These are phyloP conservation scores for Obba rivulosa DNA, from an alignment of 768 basidiomycete genomes.

Conservation along the genomic window DNA sequence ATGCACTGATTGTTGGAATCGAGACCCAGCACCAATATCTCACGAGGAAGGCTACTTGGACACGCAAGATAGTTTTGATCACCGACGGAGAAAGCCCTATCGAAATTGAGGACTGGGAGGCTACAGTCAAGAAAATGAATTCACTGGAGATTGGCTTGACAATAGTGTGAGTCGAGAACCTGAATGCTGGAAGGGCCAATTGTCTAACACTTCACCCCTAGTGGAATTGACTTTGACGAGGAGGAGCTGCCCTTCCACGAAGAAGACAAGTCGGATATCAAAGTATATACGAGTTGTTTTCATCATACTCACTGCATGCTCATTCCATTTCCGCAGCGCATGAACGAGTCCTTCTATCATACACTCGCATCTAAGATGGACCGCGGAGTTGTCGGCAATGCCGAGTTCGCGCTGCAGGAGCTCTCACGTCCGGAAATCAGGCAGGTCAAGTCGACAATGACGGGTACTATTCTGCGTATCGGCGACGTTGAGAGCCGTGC, in stretches of 20 bases:
- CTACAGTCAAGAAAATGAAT: constrained; percentile 61
- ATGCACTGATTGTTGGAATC: constrained; percentile 81
- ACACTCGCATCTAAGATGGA: constrained; percentile 36
- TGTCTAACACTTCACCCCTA: constrained; percentile 22
- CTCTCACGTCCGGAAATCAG: constrained; percentile 60
- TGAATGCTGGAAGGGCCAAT: background rate
- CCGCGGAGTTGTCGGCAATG: constrained; percentile 56
- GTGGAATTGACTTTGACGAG: constrained; percentile 89
- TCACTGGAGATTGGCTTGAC: constrained; percentile 50
- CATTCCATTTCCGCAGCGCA: constrained; percentile 37
- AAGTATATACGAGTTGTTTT: constrained; percentile 42
- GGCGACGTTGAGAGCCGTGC: constrained; percentile 65
- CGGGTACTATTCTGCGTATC: constrained; percentile 64
- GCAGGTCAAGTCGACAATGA: constrained; percentile 58
- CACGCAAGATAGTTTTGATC: constrained; percentile 73
- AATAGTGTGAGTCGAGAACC: constrained; percentile 54
- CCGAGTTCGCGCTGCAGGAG: constrained; percentile 59
- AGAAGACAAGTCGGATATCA: constrained; percentile 62
- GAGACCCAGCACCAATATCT: constrained; percentile 73
- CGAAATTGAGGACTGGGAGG: constrained; percentile 73
- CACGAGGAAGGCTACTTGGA: constrained; percentile 73
- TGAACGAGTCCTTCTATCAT: constrained; percentile 72
- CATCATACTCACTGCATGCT: background rate
- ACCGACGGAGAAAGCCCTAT: constrained; percentile 82
- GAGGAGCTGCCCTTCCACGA: constrained; percentile 58